These are phyloP conservation scores for Naganishia sp. DNA, from an alignment of 1,284 basidiomycete genomes.

Conservation along the genomic window DNA sequence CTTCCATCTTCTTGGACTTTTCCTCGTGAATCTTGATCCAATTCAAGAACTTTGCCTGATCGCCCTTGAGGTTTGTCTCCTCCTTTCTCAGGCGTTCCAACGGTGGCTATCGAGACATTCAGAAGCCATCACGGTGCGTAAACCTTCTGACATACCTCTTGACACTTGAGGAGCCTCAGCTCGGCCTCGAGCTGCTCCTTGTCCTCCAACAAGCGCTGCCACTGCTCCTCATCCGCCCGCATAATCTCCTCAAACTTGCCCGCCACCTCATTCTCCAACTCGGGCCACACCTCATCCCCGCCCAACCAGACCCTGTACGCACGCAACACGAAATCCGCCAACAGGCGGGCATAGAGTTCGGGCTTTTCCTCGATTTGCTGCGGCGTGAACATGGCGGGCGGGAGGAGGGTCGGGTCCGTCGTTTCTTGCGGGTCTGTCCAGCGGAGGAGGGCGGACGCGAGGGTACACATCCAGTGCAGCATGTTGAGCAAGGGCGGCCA, in stretches of 20 bases:
- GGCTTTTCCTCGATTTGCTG: slow-evolving; percentile 54
- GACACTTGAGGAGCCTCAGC: slow-evolving; percentile 15
- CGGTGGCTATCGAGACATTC: slow-evolving; percentile 5
- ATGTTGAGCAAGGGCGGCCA: slow-evolving; percentile 81
- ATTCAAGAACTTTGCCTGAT: slow-evolving; percentile 28
- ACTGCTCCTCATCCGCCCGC: slow-evolving; percentile 26
- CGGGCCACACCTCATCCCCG: slow-evolving; percentile 19
- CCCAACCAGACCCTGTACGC: slow-evolving; percentile 18
- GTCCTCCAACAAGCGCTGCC: slow-evolving; percentile 20
- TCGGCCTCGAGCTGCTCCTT: slow-evolving; percentile 27
- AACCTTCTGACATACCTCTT: slow-evolving; percentile 10
- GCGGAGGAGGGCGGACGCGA: slow-evolving; percentile 44
- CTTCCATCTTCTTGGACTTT: slow-evolving; percentile 49
- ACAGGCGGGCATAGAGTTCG: slow-evolving; percentile 7
- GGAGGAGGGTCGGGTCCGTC: slow-evolving; percentile 18
- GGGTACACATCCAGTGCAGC: slow-evolving; percentile 81
- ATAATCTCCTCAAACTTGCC: slow-evolving; percentile 26
- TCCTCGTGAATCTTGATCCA: slow-evolving; percentile 46
- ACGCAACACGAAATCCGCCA: slow-evolving; percentile 25
- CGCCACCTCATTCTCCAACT: neutral
- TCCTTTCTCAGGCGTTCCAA: slow-evolving; percentile 29
- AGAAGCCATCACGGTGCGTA: neutral
- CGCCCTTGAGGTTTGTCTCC: slow-evolving; percentile 21
- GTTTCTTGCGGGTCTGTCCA: slow-evolving; percentile 41
- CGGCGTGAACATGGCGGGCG: slow-evolving; percentile 53